Conservation (phyloP, 2,329 filamentous ascomycete genomes). For the Colletotrichum eremochloae region DNA sequence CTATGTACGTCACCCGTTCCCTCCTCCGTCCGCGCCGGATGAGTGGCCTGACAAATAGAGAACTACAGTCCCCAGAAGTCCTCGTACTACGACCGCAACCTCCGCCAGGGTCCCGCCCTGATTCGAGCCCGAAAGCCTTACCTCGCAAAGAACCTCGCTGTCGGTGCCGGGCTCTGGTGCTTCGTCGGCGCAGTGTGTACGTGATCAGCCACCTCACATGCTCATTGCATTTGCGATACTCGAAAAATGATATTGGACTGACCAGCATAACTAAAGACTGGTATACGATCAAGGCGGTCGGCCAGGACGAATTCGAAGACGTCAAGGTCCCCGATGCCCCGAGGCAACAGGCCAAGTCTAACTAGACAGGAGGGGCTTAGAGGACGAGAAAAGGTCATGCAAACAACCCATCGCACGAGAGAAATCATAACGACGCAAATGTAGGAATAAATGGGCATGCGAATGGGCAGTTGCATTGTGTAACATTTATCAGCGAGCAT, state of each 20-base stretch:
- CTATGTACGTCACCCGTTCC: constrained; percentile 21
- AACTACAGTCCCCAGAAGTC: constrained; percentile 59
- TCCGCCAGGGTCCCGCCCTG: constrained; percentile 88
- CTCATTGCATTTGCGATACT: neutral
- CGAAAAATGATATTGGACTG: neutral
- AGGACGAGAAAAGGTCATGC: constrained; percentile 11
- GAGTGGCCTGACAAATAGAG: constrained; percentile 37
- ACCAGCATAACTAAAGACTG: constrained; percentile 57
- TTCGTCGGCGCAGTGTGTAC: constrained; percentile 90
- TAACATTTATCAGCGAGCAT: constrained; percentile 33
- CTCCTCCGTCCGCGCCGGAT: neutral
- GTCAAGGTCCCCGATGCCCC: constrained; percentile 88
- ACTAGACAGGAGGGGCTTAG: constrained; percentile 39
- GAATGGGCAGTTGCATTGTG: constrained; percentile 30
- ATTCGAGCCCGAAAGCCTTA: constrained; percentile 94
- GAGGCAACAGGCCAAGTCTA: constrained; percentile 58
- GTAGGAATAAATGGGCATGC: neutral
- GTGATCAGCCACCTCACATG: constrained; percentile 54
- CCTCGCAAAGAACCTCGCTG: constrained; percentile 87
- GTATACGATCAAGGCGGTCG: constrained; percentile 83
- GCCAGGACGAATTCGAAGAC: constrained; percentile 97
- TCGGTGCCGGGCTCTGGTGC: constrained; percentile 79
- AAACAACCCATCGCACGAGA: neutral
- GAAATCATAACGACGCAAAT: neutral
- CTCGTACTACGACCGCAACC: constrained; percentile 92